Evolutionary conservation across 179 eudicot species (phyloP).

Genomic region (Pouteria campechiana): DNA sequence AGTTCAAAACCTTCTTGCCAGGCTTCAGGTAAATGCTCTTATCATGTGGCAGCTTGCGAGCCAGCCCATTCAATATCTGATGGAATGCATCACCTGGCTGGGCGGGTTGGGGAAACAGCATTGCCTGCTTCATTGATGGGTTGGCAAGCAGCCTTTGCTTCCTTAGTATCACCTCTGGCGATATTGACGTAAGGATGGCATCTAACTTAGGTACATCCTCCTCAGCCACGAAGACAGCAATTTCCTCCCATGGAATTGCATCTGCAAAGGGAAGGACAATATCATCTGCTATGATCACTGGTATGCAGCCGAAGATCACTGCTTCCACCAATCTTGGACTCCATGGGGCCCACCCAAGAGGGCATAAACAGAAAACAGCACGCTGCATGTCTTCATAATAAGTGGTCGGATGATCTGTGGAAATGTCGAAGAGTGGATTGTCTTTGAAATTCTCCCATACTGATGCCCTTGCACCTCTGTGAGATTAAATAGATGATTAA

Average conservation of each 20-base stretch:
- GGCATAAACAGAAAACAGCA: constrained; percentile 81
- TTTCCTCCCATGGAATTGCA: constrained; percentile 96
- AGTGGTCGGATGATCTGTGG: constrained; percentile 91
- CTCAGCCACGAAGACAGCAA: constrained; percentile 73
- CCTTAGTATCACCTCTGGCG: constrained; percentile 67
- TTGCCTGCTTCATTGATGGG: constrained; percentile 92
- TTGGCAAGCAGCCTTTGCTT: constrained; percentile 86
- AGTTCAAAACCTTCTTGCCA: constrained; percentile 59
- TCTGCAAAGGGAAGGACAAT: constrained; percentile 92
- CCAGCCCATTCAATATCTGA: constrained; percentile 88
- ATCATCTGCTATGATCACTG: constrained; percentile 88
- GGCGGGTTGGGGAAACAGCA: constrained; percentile 89
- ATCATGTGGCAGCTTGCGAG: constrained; percentile 78
- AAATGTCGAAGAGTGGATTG: constrained; percentile 91
- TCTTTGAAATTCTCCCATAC: constrained; percentile 96
- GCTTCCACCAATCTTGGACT: constrained; percentile 96
- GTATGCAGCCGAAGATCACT: constrained; percentile 87
- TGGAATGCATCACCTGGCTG: constrained; percentile 90
- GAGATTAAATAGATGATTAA: constrained; percentile 1
- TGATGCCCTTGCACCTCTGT: constrained; percentile 87
- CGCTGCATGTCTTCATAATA: constrained; percentile 97
- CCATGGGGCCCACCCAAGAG: constrained; percentile 99
- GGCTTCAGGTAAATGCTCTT: constrained; percentile 38
- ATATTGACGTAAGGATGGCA: constrained; percentile 72
- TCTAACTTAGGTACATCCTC: constrained; percentile 78